These are phyloP conservation scores for Puccinia coronata DNA, from an alignment of 1,284 basidiomycete genomes.

Conservation along the genomic window DNA sequence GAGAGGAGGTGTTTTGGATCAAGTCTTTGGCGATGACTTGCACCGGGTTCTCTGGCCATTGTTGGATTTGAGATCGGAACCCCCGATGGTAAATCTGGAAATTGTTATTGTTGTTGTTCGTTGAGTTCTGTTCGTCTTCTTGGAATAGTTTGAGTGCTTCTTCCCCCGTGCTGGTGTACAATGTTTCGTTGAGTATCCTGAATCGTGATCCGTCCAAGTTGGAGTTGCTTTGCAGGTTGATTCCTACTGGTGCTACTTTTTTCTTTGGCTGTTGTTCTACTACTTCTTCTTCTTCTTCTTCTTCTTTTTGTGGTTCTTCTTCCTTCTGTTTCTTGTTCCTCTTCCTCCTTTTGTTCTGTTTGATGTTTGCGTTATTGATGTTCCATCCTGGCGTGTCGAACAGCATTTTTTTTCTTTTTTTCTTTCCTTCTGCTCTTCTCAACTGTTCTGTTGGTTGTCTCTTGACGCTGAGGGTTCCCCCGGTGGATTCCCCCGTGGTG, in stretches of 20 bases:
- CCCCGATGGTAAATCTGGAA: conserved; percentile 58
- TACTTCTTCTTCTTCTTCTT: no score
- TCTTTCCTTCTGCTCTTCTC: no score
- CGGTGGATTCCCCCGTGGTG: no score
- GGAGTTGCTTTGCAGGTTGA: conserved; percentile 52
- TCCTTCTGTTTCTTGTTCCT: neutral
- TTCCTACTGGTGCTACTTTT: neutral
- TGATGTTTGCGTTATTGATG: neutral
- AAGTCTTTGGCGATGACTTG: conserved; percentile 54
- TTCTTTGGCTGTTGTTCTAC: neutral
- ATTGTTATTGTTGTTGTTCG: conserved; percentile 18
- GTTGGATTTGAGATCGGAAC: conserved; percentile 56
- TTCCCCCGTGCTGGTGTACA: conserved; percentile 56
- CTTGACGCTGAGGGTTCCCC: no score
- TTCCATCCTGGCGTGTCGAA: conserved; percentile 41
- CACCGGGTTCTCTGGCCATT: conserved; percentile 58
- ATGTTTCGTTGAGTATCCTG: conserved; percentile 58
- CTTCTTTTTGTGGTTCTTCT: no score
- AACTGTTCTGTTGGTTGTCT: no score
- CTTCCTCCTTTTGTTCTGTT: neutral
- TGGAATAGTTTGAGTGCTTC: conserved; percentile 55
- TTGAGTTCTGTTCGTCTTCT: no score
- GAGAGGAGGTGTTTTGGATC: conserved; percentile 57
- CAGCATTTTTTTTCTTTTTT: neutral
- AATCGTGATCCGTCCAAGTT: conserved; percentile 57